These are phyloP conservation scores for Agaricus subrufescens DNA, from an alignment of 768 basidiomycete genomes.

Conservation along the genomic window DNA sequence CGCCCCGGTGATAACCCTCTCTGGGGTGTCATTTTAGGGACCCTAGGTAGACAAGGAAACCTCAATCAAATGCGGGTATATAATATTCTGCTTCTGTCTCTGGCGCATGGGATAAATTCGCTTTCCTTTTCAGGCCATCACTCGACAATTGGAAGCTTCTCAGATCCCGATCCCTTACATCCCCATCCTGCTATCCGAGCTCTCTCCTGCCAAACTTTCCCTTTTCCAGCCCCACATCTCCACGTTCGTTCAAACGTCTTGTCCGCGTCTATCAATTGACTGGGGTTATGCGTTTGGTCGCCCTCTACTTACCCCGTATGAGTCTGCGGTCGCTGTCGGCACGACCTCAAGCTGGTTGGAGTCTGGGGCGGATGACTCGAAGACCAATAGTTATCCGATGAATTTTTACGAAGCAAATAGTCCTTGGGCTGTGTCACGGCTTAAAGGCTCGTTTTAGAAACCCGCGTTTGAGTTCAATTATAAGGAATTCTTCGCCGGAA, in stretches of 20 bases:
- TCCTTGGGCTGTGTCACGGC: slow-evolving; percentile 69
- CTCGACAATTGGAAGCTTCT: slow-evolving; percentile 57
- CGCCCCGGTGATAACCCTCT: slow-evolving; percentile 23
- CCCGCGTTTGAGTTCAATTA: slow-evolving; percentile 9
- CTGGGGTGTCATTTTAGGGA: slow-evolving; percentile 95
- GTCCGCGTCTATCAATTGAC: slow-evolving; percentile 94
- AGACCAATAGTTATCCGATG: slow-evolving; percentile 75
- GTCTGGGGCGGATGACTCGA: slow-evolving; percentile 18
- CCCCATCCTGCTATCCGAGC: slow-evolving; percentile 90
- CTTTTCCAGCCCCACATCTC: slow-evolving; percentile 79
- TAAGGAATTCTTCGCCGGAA: slow-evolving; percentile 42
- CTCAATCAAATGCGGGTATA: slow-evolving; percentile 77
- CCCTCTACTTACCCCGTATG: slow-evolving; percentile 91
- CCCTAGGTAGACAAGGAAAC: slow-evolving; percentile 91
- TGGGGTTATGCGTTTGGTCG: slow-evolving; percentile 96
- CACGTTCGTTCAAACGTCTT: slow-evolving; percentile 93
- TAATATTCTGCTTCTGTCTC: neutral
- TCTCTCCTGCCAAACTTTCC: slow-evolving; percentile 92
- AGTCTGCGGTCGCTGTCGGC: slow-evolving; percentile 83
- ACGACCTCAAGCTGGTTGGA: slow-evolving; percentile 63
- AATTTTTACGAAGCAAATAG: slow-evolving; percentile 88
- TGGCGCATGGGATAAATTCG: neutral
- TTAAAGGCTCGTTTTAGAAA: slow-evolving; percentile 41
- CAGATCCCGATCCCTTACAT: slow-evolving; percentile 65
- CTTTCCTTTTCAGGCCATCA: slow-evolving; percentile 52